These are phyloP conservation scores for Aspergillus tubingensis DNA, from an alignment of 2,329 filamentous ascomycete species.

Conservation along the genomic window DNA sequence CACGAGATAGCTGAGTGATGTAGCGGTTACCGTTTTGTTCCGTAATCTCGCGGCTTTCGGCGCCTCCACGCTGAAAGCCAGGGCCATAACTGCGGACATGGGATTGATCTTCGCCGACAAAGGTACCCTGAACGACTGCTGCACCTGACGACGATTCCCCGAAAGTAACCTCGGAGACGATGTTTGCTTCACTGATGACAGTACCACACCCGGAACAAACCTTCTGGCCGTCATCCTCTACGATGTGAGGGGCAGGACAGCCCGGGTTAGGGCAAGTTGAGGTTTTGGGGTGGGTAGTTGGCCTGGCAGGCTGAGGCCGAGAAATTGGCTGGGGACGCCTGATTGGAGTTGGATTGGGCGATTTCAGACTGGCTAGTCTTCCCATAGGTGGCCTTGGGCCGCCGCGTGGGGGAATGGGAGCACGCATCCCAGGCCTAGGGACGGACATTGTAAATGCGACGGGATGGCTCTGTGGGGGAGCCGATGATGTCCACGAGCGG, in stretches of 20 bases:
- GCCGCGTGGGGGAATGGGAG: slow-evolving; percentile 30
- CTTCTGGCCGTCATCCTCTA: slow-evolving; percentile 50
- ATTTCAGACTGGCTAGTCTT: slow-evolving; percentile 44
- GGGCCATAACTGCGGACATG: slow-evolving; percentile 65
- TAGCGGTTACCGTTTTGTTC: slow-evolving; percentile 49
- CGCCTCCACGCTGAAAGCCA: slow-evolving; percentile 49
- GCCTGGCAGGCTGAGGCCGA: slow-evolving; percentile 33
- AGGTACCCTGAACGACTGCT: slow-evolving; percentile 87
- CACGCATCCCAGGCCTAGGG: slow-evolving; percentile 36
- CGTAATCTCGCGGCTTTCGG: slow-evolving; percentile 52
- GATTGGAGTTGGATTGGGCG: slow-evolving; percentile 40
- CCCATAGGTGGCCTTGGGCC: slow-evolving; percentile 33
- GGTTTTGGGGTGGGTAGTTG: slow-evolving; percentile 41
- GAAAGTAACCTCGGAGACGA: slow-evolving; percentile 89
- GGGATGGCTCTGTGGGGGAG: background rate
- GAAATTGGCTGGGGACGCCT: slow-evolving; percentile 38
- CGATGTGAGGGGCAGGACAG: slow-evolving; percentile 49
- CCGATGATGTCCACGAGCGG: background rate
- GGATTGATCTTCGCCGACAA: slow-evolving; percentile 81
- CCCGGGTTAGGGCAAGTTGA: slow-evolving; percentile 48
- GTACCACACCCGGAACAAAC: slow-evolving; percentile 83
- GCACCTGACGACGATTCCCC: slow-evolving; percentile 83
- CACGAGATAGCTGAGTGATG: slow-evolving; percentile 45
- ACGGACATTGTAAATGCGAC: slow-evolving; percentile 33
- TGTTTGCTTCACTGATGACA: slow-evolving; percentile 81